Percentiles rank a stretch among this genome's conserved stretches.
phyloP scores from a whole-genome alignment of 1,284 basidiomycete genomes.

The Leccinum variabile region DNA sequence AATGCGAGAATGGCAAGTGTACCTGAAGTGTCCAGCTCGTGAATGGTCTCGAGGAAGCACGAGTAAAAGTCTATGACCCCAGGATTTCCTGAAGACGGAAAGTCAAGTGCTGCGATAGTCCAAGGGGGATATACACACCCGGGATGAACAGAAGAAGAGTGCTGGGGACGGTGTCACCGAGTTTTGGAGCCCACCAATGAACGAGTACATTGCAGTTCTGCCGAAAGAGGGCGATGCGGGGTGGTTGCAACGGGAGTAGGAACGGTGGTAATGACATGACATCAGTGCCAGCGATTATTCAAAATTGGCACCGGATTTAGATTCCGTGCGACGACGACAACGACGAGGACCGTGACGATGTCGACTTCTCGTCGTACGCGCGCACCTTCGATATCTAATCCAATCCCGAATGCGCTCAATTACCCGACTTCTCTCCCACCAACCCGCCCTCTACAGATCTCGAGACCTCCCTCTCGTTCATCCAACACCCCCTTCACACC shows the following conservation, averaged over 20 bases:
- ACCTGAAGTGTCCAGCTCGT: conserved; percentile 36
- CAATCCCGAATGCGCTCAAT: conserved; percentile 28
- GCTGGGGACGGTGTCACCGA: conserved; percentile 33
- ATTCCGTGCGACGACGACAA: conserved; percentile 2
- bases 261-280: conserved; percentile 37
- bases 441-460: conserved; percentile 33
- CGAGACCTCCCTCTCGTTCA: conserved; percentile 45
- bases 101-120: background rate
- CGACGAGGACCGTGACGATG: conserved; percentile 19
- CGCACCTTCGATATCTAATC: conserved; percentile 29
- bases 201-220: conserved; percentile 43
- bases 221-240: conserved; percentile 39
- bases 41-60: conserved; percentile 51
- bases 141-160: conserved; percentile 58
- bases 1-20: conserved; percentile 52
- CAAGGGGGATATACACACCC: conserved; percentile 35
- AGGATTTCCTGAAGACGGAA: conserved; percentile 48
- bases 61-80: conserved; percentile 60
- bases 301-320: conserved; percentile 8
- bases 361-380: conserved; percentile 28
- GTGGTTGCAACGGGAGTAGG: conserved; percentile 30
- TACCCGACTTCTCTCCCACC: conserved; percentile 25
- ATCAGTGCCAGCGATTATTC: background rate
- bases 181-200: conserved; percentile 52
- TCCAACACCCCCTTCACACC: conserved; percentile 37